These are phyloP conservation scores for Samsoniella hepiali DNA, from an alignment of 2,329 filamentous ascomycete species.

Conservation along the genomic window DNA sequence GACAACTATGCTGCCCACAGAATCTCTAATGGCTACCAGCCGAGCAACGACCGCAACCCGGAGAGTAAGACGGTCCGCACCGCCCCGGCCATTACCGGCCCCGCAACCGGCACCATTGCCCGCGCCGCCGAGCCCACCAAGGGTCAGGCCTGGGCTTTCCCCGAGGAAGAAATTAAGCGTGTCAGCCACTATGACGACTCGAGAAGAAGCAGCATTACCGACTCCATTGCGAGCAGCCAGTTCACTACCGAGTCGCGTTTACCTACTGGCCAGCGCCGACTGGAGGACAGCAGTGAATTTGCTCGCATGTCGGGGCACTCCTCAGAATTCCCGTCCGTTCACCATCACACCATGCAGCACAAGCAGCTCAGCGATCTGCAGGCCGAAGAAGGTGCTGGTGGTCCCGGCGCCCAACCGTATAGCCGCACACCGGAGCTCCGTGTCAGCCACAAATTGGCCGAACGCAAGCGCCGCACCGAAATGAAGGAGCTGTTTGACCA, in stretches of 20 bases:
- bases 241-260: constrained; percentile 72
- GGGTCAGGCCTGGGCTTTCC: constrained; percentile 81
- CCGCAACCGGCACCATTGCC: constrained; percentile 60
- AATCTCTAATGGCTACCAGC: constrained; percentile 64
- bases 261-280: constrained; percentile 66
- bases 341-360: constrained; percentile 76
- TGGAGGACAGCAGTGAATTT: constrained; percentile 61
- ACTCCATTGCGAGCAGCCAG: constrained; percentile 76
- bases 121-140: constrained; percentile 75
- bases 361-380: constrained; percentile 66
- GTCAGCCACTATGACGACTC: constrained; percentile 57
- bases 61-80: constrained; percentile 58
- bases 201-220: constrained; percentile 70
- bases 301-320: constrained; percentile 49
- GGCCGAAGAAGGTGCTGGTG: constrained; percentile 51
- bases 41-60: constrained; percentile 55
- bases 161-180: constrained; percentile 64
- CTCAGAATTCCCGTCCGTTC: constrained; percentile 56
- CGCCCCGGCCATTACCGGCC: constrained; percentile 74
- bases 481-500: constrained; percentile 88
- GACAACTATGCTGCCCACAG: constrained; percentile 54
- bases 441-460: constrained; percentile 80
- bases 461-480: constrained; percentile 78
- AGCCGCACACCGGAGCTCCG: constrained; percentile 78
- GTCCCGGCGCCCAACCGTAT: constrained; percentile 66